Evolutionary conservation across 1,139 yeast genomes (phyloP), one percentile per base, ranked within the genome.

Genomic region (Saccharomyces hybrid): DNA sequence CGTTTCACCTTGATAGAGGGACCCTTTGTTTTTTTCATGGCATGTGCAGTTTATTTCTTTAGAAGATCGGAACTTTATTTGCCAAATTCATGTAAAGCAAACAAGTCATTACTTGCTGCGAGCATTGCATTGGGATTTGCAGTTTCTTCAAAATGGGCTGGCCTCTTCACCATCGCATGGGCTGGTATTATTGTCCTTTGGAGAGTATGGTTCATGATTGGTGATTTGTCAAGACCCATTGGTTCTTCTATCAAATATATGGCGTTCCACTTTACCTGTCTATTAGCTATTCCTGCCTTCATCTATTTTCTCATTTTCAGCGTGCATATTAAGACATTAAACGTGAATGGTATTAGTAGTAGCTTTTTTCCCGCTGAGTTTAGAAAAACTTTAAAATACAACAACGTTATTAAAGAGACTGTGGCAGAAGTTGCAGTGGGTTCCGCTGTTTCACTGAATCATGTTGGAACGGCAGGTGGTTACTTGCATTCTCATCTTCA

Each of bases 141-240:
- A 2, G 77, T 87, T 44, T 82, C 91, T 50, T 84, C 96, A 50
- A 95, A 93, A 72, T 93, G 98, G 98, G 97, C 90, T 53, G 99
- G 99, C 55, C 74, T 91, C 51, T 93, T 91, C 77, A 90, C 98
- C 47, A 73, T 91, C 61, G 89, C 86, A 11, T 95, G 98, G 98
- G 81, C 88, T 59, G 98, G 98, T 52, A 54, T 79, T 6, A 70
- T 82, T 59, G 88, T 95, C 60, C 69, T 83, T 20, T 78, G 82
- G 72, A 95, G 88, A 68, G 72, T 93, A 63, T 90, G 97, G 97
- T 81, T 88, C 69, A 71, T 86, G 57, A 74, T 90, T 68, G 99
- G 98, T 63, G 99, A 95, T 72, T 79, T 91, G 67, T 67, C 79
- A 3, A 68, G 58, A 52, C 67, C 72, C n/a, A 61, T 66, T 32